phyloP scores from a whole-genome alignment of 768 basidiomycete genomes.

The Russula virescens region DNA sequence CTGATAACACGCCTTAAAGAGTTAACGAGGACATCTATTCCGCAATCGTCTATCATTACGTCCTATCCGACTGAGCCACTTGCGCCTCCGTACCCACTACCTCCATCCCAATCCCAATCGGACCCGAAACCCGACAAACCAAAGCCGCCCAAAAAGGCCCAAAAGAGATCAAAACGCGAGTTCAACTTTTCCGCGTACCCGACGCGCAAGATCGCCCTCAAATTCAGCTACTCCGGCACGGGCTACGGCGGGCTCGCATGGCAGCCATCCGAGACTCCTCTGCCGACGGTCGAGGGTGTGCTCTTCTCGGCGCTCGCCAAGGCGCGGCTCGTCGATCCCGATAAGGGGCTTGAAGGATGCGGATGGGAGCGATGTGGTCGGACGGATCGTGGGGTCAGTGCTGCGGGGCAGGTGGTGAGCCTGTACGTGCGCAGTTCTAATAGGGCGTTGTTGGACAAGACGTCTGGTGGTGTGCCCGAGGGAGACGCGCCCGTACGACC shows the following conservation, averaged over 20 bases:
- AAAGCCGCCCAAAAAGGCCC: not conserved
- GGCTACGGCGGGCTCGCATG: constrained; percentile 88
- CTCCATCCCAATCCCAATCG: constrained; percentile 9
- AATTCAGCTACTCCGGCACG: constrained; percentile 90
- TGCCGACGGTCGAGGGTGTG: constrained; percentile 89
- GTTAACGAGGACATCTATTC: constrained; percentile 29
- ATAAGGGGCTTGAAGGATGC: constrained; percentile 74
- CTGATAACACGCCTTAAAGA: constrained; percentile 59
- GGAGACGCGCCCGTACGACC: not conserved
- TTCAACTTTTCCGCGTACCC: constrained; percentile 69
- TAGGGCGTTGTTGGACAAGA: constrained; percentile 14
- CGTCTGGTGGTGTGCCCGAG: too few relatives aligned
- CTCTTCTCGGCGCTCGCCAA: constrained; percentile 76
- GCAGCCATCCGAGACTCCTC: constrained; percentile 55
- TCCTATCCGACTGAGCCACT: constrained; percentile 1
- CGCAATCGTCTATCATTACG: not conserved
- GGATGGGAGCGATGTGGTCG: constrained; percentile 89
- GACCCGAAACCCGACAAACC: constrained; percentile 11
- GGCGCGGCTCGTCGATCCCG: constrained; percentile 69
- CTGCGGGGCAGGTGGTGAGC: constrained; percentile 88
- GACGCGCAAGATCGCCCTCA: constrained; percentile 85
- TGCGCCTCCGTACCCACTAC: constrained; percentile 17
- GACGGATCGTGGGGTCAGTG: constrained; percentile 94
- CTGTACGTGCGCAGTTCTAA: constrained; percentile 82
- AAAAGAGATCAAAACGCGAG: constrained; percentile 29